A percentile compares a stretch with the other conserved stretches of the same genome.
phyloP scores from a whole-genome alignment of 768 basidiomycete species.

The Kwoniella dejecticola region DNA sequence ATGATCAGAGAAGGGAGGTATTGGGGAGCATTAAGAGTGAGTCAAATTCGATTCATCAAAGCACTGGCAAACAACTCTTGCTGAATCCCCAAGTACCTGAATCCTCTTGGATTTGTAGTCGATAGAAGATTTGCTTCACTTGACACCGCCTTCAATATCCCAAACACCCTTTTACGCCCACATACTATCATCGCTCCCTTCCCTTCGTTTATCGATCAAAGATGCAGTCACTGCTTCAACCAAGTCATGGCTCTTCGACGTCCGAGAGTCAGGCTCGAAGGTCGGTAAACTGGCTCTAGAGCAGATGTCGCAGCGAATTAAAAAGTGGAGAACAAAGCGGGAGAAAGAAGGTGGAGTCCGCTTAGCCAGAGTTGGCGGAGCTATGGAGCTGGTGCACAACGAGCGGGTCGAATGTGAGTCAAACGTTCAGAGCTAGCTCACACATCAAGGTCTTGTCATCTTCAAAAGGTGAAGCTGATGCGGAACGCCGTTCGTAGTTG shows the following conservation, averaged over 20 bases:
- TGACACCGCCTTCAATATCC: constrained; percentile 83
- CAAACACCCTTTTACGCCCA: constrained; percentile 92
- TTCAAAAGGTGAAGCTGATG: too few species aligned
- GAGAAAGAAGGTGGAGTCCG: constrained; percentile 81
- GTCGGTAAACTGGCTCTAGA: constrained; percentile 87
- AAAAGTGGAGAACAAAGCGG: constrained; percentile 78
- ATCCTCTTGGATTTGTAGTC: constrained; percentile 61
- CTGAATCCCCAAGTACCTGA: neutral
- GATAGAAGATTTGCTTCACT: constrained; percentile 88
- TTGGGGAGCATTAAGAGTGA: constrained; percentile 92
- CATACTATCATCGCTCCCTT: constrained; percentile 86
- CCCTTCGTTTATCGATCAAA: constrained; percentile 82
- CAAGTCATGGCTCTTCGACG: constrained; percentile 96
- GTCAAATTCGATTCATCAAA: constrained; percentile 55
- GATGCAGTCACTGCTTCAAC: constrained; percentile 90
- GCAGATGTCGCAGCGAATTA: constrained; percentile 78
- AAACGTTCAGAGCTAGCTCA: neutral
- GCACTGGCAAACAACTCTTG: neutral
- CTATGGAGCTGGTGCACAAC: constrained; percentile 85
- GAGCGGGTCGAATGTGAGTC: constrained; percentile 91
- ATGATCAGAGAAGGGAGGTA: constrained; percentile 93
- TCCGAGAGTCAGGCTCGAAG: constrained; percentile 79
- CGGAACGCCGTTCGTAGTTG: too few species aligned
- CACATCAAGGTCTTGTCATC: too few species aligned
- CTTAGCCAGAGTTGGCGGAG: constrained; percentile 79